Conservation (phyloP, 352 stramenopile genomes). For the Pythium coloratum region DNA sequence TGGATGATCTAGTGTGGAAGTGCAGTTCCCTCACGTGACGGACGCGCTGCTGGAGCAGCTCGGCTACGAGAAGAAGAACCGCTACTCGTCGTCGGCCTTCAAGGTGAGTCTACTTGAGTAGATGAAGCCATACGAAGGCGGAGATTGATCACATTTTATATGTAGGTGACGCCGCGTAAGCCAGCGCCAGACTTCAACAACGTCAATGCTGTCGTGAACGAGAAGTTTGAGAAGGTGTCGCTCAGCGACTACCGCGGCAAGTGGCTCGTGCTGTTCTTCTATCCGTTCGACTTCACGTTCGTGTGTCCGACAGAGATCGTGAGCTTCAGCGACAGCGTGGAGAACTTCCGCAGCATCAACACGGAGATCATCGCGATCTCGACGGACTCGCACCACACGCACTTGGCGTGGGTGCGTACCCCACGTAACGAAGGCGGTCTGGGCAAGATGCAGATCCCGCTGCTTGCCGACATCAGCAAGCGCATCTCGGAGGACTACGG, state of each 20-base stretch:
- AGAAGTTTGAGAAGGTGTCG: slow-evolving; percentile 81
- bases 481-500: slow-evolving; percentile 84
- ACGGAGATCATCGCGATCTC: slow-evolving; percentile 78
- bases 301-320: slow-evolving; percentile 86
- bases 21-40: slow-evolving; percentile 78
- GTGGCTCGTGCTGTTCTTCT: slow-evolving; percentile 89
- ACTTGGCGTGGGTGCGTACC: slow-evolving; percentile 83
- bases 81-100: slow-evolving; percentile 69
- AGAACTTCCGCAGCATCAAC: slow-evolving; percentile 77
- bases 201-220: slow-evolving; percentile 77
- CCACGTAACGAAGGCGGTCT: slow-evolving; percentile 73
- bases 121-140: neutral
- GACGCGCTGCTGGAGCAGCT: slow-evolving; percentile 73
- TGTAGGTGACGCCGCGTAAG: slow-evolving; percentile 68
- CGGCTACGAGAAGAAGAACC: slow-evolving; percentile 82
- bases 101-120: slow-evolving; percentile 30
- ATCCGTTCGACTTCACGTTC: slow-evolving; percentile 88
- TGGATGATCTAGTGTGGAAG: slow-evolving; percentile 44
- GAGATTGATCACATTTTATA: neutral
- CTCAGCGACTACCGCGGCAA: slow-evolving; percentile 72
- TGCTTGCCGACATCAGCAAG: slow-evolving; percentile 83
- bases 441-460: slow-evolving; percentile 83
- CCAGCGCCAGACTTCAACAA: slow-evolving; percentile 68
- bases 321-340: slow-evolving; percentile 74
- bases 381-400: slow-evolving; percentile 83